Base-by-base conservation (phyloP, 192 early-diverging fungal species). In the Coemansia reversa region DNA sequence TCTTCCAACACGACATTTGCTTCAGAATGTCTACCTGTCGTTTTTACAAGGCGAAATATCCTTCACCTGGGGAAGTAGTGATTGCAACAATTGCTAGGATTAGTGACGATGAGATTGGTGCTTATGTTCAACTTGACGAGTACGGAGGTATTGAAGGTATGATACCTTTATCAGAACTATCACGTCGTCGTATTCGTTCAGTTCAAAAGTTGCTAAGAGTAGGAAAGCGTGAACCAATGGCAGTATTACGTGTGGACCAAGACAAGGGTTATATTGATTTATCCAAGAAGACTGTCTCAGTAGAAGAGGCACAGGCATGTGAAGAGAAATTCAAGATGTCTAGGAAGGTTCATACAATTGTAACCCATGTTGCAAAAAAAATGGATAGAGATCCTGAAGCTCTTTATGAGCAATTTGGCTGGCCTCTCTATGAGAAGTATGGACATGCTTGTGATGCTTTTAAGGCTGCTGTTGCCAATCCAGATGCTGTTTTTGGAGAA, bases 181-280 rank as follows among this genome's bases (percentile, higher is more conserved):
- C 94, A 3, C 87, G 94, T 70, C 78, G 94, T 55, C 94, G 97
- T 75, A 97, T 99, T 73, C 88, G 97, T 65, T 95, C 93, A 42
- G 91, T 99, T 39, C 94, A 97, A 62, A 98, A 95, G 69, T 83
- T 96, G 32, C 91, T 99, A 69, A 86, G 94, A 48, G 91, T 98
- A 28, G 95, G 95, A 51, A 84, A 87, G 70, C 91, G 91, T 70
- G 95, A 99, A 75, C 90, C 96, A 55, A 94, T 93, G 24, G 89
- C 93, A 22, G 95, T 97, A 4, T 85, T 94, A 68, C 83, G 95
- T 65, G 95, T 99, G 7, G 97, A 99, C 83, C 90, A 92, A 82
- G 95, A 96, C 74, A 99, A 97, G 79, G 93, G 95, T 27, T 99
- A 99, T 82, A 99, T 99, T 76, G 97, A 99, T 81, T 75, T 99